Evolutionary conservation across 441 rosid genomes (phyloP), one percentile per base, ranked within the genome.

Genomic region (Viola pubescens): DNA sequence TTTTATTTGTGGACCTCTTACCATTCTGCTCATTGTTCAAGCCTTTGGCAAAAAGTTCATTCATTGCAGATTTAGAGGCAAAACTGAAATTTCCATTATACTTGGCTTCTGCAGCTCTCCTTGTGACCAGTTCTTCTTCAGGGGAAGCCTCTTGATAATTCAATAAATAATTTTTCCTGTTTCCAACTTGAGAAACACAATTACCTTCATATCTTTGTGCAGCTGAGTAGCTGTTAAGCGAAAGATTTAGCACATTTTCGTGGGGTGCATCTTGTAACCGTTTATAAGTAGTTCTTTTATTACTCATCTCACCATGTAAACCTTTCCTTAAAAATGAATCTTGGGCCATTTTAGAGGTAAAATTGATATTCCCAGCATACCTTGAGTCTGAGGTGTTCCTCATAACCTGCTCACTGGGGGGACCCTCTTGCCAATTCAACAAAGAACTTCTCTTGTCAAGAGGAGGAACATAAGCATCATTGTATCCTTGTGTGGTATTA

Each of bases 221-320:
- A 46, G 72, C 70, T 48, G 71, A 48, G 78, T 60, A 60, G 72
- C 77, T 74, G 56, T 74, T 76, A 51, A 81, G 71, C 71, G 85
- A 70, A 60, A 66, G 73, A 11, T 67, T 73, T 46, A 58, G 62
- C 65, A 73, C 77, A 49, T 79, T 77, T 51, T 69, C 85, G 45
- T 56, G 63, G 41, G 70, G n/a, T 48, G 66, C 61, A 64, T 75
- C 78, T 63, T 37, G 63, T 44, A 81, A 67, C 42, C 67, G 59
- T 58, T 57, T 51, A 51, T 46, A 42, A 34, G 60, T 14, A 37
- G 64, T 65, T 64, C 71, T 74, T 68, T 66, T 79, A 62, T 65
- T 61, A 58, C 70, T 63, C 56, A 69, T 60, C 56, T 78, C 79
- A 72, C 58, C 45, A 65, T 65, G 69, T 45, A 52, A 66, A 64